Percentiles rank a stretch among this genome's conserved stretches.
phyloP scores from a whole-genome alignment of 2,329 filamentous ascomycete species.

The Podosphaera fusca region DNA sequence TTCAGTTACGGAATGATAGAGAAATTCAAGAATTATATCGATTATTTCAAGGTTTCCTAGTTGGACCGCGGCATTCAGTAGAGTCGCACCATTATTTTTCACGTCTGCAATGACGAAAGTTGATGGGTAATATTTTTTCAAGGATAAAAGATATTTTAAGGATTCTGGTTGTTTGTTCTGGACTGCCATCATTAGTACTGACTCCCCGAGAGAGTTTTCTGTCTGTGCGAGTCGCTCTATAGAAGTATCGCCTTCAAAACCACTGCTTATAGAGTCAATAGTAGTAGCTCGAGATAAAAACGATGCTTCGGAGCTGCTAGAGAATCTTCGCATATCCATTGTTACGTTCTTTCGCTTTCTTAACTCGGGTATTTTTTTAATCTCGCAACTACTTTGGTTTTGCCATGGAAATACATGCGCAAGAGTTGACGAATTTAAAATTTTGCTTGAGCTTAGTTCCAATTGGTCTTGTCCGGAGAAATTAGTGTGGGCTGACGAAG shows the following conservation, averaged over 20 bases:
- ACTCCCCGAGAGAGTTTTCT: slow-evolving; percentile 50
- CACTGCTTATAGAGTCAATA: slow-evolving; percentile 47
- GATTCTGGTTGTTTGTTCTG: slow-evolving; percentile 47
- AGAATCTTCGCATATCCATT: slow-evolving; percentile 75
- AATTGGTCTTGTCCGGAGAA: slow-evolving; percentile 9
- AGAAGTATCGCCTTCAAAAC: slow-evolving; percentile 66
- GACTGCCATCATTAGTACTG: slow-evolving; percentile 68
- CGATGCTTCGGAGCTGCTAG: slow-evolving; percentile 64
- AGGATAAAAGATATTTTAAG: slow-evolving; percentile 56
- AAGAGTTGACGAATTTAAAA: slow-evolving; percentile 22
- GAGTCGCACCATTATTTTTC: slow-evolving; percentile 73
- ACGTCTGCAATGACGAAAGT: slow-evolving; percentile 55
- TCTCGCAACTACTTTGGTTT: slow-evolving; percentile 25
- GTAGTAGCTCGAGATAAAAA: slow-evolving; percentile 62
- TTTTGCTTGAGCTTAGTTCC: slow-evolving; percentile 3
- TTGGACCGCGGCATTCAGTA: slow-evolving; percentile 79
- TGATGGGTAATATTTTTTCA: slow-evolving; percentile 53
- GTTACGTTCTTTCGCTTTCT: slow-evolving; percentile 37
- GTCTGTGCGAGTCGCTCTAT: slow-evolving; percentile 57
- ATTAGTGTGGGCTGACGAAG: slow-evolving; percentile 11
- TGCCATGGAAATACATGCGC: slow-evolving; percentile 88
- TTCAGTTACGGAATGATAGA: slow-evolving; percentile 33
- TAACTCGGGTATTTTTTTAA: slow-evolving; percentile 16
- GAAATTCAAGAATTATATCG: slow-evolving; percentile 48
- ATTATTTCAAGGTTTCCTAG: slow-evolving; percentile 54